Evolutionary conservation across 2,329 filamentous ascomycete genomes (phyloP).

Genomic region (Capronia epimyces): DNA sequence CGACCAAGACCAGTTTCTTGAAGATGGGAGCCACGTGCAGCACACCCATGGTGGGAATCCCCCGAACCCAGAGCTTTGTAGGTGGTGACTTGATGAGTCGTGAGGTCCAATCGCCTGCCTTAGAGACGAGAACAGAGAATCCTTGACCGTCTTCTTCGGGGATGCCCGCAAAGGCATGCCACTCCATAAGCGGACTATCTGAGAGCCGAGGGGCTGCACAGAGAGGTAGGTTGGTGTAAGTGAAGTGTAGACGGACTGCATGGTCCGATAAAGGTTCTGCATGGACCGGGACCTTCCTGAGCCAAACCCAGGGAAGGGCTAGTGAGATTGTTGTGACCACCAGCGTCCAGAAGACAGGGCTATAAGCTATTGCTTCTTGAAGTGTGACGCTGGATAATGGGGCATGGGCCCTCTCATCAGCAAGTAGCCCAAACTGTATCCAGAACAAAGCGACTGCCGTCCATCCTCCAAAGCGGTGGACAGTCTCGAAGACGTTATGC

Average conservation of each 20-base stretch:
- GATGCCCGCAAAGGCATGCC: conserved; percentile 72
- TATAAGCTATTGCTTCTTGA: conserved; percentile 32
- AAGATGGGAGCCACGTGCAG: conserved; percentile 64
- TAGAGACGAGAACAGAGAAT: conserved; percentile 65
- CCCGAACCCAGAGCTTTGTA: conserved; percentile 60
- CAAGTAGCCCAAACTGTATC: conserved; percentile 54
- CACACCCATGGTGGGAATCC: conserved; percentile 62
- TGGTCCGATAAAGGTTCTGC: conserved; percentile 65
- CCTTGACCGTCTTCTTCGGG: conserved; percentile 53
- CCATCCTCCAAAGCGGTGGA: conserved; percentile 72
- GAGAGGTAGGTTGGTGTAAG: conserved; percentile 55
- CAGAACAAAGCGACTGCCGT: conserved; percentile 60
- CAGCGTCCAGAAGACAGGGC: conserved; percentile 63
- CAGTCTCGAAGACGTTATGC: conserved; percentile 66
- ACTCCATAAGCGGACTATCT: conserved; percentile 60
- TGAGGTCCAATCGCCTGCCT: conserved; percentile 69
- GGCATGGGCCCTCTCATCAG: conserved; percentile 34
- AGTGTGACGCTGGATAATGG: conserved; percentile 27
- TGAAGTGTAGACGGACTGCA: conserved; percentile 65
- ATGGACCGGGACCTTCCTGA: conserved; percentile 62
- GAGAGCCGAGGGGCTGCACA: conserved; percentile 57
- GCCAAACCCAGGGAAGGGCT: conserved; percentile 65
- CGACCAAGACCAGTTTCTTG: conserved; percentile 59
- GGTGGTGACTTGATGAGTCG: conserved; percentile 59
- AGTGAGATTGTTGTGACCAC: conserved; percentile 59